Evolutionary conservation across 176 grass and related monocot species (phyloP).

Genomic region (Thinopyrum elongatum): DNA sequence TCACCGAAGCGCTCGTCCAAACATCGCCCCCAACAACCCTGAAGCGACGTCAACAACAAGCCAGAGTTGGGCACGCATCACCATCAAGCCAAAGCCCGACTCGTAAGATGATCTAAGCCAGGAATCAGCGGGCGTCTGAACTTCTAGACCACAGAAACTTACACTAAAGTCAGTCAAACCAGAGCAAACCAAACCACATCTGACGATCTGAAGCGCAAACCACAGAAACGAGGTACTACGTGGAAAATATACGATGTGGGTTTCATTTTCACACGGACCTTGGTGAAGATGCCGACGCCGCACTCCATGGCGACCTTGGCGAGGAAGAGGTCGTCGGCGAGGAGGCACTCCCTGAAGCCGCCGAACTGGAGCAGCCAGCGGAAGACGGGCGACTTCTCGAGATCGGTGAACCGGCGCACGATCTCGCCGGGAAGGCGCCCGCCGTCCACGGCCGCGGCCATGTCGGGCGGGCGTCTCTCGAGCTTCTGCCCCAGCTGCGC

Average conservation of each 20-base stretch:
- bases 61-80: constrained; percentile 2
- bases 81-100: constrained; percentile 12
- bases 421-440: constrained; percentile 72
- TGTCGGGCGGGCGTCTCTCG: constrained; percentile 77
- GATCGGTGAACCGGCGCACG: constrained; percentile 60
- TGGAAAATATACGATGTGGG: neutral
- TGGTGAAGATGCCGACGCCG: constrained; percentile 94
- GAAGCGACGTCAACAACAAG: neutral
- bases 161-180: constrained; percentile 4
- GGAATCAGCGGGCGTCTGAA: neutral
- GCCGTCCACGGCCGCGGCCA: constrained; percentile 68
- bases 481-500: constrained; percentile 68
- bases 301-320: constrained; percentile 94
- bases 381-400: constrained; percentile 70
- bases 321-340: constrained; percentile 97
- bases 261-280: constrained; percentile 39
- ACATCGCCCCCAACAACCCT: neutral
- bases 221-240: constrained; percentile 28
- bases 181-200: constrained; percentile 17
- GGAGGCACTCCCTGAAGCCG: constrained; percentile 93
- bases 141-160: constrained; percentile 14
- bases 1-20: neutral
- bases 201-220: constrained; percentile 32
- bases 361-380: constrained; percentile 88
- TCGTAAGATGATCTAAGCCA: too few relatives aligned